Conservation (phyloP, 2,329 filamentous ascomycete genomes). For the Coniosporium tulheliwenetii region DNA sequence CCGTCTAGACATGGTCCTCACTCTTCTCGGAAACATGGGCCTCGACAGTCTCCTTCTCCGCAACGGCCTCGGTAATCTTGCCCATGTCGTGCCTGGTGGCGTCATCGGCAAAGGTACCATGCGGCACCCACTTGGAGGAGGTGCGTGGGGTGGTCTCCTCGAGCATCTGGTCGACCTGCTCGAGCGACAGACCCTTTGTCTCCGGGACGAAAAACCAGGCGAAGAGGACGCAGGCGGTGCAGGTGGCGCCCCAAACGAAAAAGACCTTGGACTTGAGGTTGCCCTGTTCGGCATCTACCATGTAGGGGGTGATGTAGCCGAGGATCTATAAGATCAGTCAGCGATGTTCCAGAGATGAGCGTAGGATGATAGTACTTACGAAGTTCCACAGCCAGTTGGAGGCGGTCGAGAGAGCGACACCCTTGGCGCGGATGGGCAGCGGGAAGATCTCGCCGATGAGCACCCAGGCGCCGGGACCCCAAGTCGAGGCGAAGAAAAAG, state of each 20-base stretch:
- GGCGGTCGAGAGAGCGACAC: slow-evolving; percentile 68
- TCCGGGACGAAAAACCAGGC: slow-evolving; percentile 23
- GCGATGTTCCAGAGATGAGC: neutral
- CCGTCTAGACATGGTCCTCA: too few relatives aligned
- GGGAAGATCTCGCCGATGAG: slow-evolving; percentile 82
- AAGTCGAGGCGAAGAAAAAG: slow-evolving; percentile 80
- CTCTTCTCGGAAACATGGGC: too few relatives aligned
- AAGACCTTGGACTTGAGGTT: slow-evolving; percentile 31
- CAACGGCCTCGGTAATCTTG: neutral
- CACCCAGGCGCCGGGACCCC: slow-evolving; percentile 60
- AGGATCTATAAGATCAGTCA: slow-evolving; percentile 26
- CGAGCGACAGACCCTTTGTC: slow-evolving; percentile 22
- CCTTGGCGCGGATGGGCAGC: slow-evolving; percentile 37
- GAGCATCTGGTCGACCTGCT: slow-evolving; percentile 24
- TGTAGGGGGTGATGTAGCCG: slow-evolving; percentile 58
- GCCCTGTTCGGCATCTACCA: slow-evolving; percentile 44
- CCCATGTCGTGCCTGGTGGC: neutral
- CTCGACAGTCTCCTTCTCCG: neutral
- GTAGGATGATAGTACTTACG: slow-evolving; percentile 3
- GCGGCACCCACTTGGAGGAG: slow-evolving; percentile 14
- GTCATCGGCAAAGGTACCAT: slow-evolving; percentile 12
- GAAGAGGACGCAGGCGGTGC: slow-evolving; percentile 15
- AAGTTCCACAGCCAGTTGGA: slow-evolving; percentile 90
- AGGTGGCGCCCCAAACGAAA: slow-evolving; percentile 27
- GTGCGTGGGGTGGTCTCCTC: slow-evolving; percentile 29